Base-by-base conservation (phyloP, 1,139 yeast species). In the Hanseniaspora uvarum region DNA sequence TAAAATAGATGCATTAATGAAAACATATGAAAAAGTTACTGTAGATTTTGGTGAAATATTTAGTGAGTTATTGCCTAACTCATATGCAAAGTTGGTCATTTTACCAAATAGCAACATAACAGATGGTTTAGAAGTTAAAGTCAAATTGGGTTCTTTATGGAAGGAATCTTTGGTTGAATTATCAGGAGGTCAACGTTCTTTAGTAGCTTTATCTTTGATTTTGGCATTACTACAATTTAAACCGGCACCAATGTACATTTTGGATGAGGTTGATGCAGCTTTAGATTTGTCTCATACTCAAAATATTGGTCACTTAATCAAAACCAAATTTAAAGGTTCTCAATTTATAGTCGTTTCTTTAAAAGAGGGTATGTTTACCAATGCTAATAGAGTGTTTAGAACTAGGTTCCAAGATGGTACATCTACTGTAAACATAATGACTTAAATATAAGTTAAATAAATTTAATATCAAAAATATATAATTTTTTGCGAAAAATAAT, bases 211-310 rank as follows among this genome's bases (percentile, higher is more conserved):
- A 52, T 86, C 97, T 3, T 73, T 92, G 62, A 89, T 89, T 60
- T 77, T 89, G 79, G 96, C 97, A 0, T 72, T 92, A 57, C 72
- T 92, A 55, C 95, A 89, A 67, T 89, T 86, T 72, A 87, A 88
- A 66, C 98, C 98, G 1, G 97, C 98, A 0, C 98, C 98, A 11
- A 86, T 92, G 95, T 92, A 92, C 66, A 89, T 92, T 62, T 73
- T 92, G 56, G 98, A 92, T 69, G 98, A 92, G 69, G 96, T 92
- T 38, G 98, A 92, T 70, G 98, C 99, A 1, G 99, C 99, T 1
- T 76, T 94, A 59, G 99, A 94, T 72, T 76, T 89, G 59, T 86
- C 95, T 54, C 99, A 94, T 67, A 94, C 99, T 1, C 97, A 94
- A 68, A 92, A 92, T 63, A 92, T 94, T 63, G 99, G 99, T 5